Percentiles rank a stretch among this genome's conserved stretches.
These are phyloP conservation scores for Phytophthora meadii DNA, from an alignment of 352 stramenopile genomes.

Conservation along the genomic window DNA sequence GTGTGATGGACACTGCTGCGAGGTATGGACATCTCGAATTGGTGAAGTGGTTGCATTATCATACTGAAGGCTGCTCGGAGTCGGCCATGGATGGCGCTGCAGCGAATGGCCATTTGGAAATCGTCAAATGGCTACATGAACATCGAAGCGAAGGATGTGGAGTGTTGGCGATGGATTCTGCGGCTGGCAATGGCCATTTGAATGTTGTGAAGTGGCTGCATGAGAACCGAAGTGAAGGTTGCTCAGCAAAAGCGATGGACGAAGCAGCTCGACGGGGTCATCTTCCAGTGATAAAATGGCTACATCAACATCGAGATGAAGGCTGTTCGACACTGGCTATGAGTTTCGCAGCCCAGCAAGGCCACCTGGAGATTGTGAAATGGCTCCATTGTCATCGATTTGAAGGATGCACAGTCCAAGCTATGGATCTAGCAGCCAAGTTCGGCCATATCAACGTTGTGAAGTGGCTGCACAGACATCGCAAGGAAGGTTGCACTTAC, in stretches of 20 bases:
- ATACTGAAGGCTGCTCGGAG: no score
- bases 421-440: background rate
- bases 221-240: background rate
- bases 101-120: background rate
- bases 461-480: background rate
- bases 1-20: background rate
- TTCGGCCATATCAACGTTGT: background rate
- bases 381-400: background rate
- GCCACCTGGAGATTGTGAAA: background rate
- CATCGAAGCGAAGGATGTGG: background rate
- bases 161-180: background rate
- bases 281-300: background rate
- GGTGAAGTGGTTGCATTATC: no score
- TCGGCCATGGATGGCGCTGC: background rate
- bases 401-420: background rate
- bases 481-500: background rate
- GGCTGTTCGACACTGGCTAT: background rate
- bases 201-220: background rate
- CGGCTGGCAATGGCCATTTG: background rate
- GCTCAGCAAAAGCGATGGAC: background rate
- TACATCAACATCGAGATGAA: background rate
- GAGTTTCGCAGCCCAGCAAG: background rate
- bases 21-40: no score
- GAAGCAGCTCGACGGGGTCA: background rate
- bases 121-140: background rate